These are phyloP conservation scores for Isoetes taiwanensis DNA, from an alignment of 75 land plant genomes.

Conservation along the genomic window DNA sequence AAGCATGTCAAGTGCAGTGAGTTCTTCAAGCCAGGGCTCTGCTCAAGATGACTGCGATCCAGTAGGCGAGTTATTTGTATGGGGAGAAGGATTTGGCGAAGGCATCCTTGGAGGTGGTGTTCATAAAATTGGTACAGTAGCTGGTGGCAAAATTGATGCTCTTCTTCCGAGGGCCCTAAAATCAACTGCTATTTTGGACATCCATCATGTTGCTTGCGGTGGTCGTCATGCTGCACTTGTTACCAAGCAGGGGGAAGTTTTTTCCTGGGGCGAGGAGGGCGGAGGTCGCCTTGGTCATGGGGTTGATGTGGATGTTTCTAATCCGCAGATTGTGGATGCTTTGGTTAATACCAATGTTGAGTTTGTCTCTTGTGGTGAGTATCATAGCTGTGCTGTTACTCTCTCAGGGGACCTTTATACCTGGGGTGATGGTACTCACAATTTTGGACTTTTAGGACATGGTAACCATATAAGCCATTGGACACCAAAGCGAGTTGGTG, in stretches of 20 bases:
- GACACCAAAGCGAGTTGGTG: constrained; percentile 26
- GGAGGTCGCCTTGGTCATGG: constrained; percentile 91
- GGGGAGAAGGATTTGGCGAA: constrained; percentile 82
- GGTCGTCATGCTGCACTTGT: constrained; percentile 66
- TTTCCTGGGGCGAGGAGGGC: constrained; percentile 74
- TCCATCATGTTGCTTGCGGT: constrained; percentile 77
- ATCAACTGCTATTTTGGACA: constrained; percentile 69
- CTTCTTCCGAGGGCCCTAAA: constrained; percentile 58
- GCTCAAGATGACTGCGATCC: constrained; percentile 68
- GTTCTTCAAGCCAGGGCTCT: constrained; percentile 61
- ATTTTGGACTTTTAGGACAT: constrained; percentile 10
- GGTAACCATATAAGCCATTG: constrained; percentile 19
- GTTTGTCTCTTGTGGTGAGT: constrained; percentile 76
- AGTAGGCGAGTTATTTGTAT: constrained; percentile 75
- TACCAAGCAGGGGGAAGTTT: constrained; percentile 78
- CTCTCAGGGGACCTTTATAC: constrained; percentile 74
- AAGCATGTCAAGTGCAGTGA: constrained; percentile 53
- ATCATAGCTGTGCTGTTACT: constrained; percentile 76
- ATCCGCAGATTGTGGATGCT: constrained; percentile 69
- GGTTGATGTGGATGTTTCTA: constrained; percentile 68
- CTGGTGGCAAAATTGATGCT: constrained; percentile 49
- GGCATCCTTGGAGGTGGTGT: constrained; percentile 60
- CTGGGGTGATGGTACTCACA: constrained; percentile 46
- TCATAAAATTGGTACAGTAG: constrained; percentile 30
- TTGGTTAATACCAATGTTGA: constrained; percentile 48